These are phyloP conservation scores for Torulaspora indica DNA, from an alignment of 805 yeast genomes.

Conservation along the genomic window DNA sequence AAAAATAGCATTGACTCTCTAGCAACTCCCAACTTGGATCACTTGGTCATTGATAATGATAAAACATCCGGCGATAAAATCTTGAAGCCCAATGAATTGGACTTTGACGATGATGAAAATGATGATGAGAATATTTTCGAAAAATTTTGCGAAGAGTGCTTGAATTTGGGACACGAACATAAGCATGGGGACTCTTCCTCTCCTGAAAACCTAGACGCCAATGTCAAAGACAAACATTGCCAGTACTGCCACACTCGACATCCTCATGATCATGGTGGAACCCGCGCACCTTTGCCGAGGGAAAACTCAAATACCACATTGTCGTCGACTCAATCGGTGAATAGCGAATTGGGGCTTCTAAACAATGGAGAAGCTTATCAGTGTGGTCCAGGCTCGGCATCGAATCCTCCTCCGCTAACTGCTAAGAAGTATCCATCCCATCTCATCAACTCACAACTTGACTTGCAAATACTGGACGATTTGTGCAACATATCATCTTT, in stretches of 20 bases:
- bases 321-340: slow-evolving; percentile 7
- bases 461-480: slow-evolving; percentile 32
- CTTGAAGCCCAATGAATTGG: background rate
- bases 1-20: background rate
- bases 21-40: slow-evolving; percentile 1
- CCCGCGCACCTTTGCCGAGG: slow-evolving; percentile 2
- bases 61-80: slow-evolving; percentile 12
- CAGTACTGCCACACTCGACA: slow-evolving; percentile 1
- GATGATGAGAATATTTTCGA: slow-evolving; percentile 32
- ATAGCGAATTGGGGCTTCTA: slow-evolving; percentile 4
- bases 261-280: background rate
- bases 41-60: slow-evolving; percentile 24
- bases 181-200: background rate
- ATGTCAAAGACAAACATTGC: slow-evolving; percentile 19
- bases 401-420: background rate
- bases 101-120: slow-evolving; percentile 9
- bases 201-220: background rate
- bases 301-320: slow-evolving; percentile 10
- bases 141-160: slow-evolving; percentile 33
- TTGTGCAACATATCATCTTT: slow-evolving; percentile 33
- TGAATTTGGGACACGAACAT: slow-evolving; percentile 10
- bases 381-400: background rate
- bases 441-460: slow-evolving; percentile 25
- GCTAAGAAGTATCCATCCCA: slow-evolving; percentile 19
- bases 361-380: background rate